Conservation (phyloP, 257 asterid species). For the Thymus quinquecostatus region DNA sequence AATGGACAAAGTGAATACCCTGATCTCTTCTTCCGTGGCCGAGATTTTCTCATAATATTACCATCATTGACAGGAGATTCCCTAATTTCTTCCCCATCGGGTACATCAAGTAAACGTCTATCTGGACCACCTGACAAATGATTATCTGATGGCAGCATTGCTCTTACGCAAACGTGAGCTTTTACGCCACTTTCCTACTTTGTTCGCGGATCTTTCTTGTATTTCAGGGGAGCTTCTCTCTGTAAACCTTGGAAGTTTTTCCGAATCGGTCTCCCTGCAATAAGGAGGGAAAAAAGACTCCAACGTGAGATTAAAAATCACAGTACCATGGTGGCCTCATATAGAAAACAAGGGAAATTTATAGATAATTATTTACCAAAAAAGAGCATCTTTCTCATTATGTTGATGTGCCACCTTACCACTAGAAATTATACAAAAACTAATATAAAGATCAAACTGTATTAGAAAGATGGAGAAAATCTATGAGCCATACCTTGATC, state of each 20-base stretch:
- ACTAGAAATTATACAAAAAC: constrained; percentile 40
- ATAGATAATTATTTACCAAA: constrained; percentile 37
- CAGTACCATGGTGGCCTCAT: not conserved
- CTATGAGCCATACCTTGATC: constrained; percentile 51
- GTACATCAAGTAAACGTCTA: constrained; percentile 5
- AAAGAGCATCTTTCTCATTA: constrained; percentile 34
- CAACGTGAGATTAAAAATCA: not conserved
- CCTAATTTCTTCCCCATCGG: constrained; percentile 26
- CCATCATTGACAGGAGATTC: constrained; percentile 25
- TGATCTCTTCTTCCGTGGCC: constrained; percentile 28
- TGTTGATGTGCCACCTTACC: constrained; percentile 24
- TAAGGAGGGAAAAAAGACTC: not conserved
- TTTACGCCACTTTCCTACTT: constrained; percentile 24
- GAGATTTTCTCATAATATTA: constrained; percentile 20
- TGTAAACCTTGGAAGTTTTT: constrained; percentile 41
- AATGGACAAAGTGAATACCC: constrained; percentile 26
- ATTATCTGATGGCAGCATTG: constrained; percentile 10
- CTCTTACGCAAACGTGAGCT: constrained; percentile 25
- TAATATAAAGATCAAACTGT: constrained; percentile 27
- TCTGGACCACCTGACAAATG: constrained; percentile 8
- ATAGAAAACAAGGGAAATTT: not conserved
- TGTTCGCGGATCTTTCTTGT: constrained; percentile 6
- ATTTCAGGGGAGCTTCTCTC: constrained; percentile 38
- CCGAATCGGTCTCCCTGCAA: constrained; percentile 42
- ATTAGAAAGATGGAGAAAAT: constrained; percentile 14